Base-by-base conservation (phyloP, 352 stramenopile genomes). In the Globisporangium viniferum region DNA sequence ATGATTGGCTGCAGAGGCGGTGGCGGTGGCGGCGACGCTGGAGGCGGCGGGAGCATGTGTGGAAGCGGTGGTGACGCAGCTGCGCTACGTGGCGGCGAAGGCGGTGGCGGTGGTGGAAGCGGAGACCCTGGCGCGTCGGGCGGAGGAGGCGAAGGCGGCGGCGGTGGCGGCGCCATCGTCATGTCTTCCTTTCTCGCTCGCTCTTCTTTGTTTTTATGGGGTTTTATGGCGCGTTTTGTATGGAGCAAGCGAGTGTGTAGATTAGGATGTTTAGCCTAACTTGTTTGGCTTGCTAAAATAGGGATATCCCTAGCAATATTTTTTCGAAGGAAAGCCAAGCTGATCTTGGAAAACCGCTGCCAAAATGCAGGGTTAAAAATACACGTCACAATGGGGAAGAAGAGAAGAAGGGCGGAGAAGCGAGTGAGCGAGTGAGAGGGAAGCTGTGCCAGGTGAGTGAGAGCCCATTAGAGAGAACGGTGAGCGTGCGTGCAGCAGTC, bases 1-100 rank as follows among this genome's bases (percentile, higher is more conserved):
- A 41, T 14, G 51, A 39, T 49, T 10, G 46, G 55, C 41, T 46
- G 64, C 4, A 46, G 39, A 27, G 64, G 64, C 14, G 55, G 55
- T 24, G 54, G 63, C 9, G 64, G 56, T n/a, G 54, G 61, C 6
- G 61, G 61, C 15, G 55, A 53, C 7, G 49, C 61, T 39, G 61
- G 29, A 22, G 31, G 61, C 1, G 61, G 61, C 1, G 61, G 55
- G 0, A 39, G 56, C n/a, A 46, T n/a, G n/a, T 39, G 18, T 14
- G 20, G 20, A 14, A 39, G 10, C 24, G 31, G 56, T 14, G 56
- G 56, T 33, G 56, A 62, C 0, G 33, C 49, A 41, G 33, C 12
- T 67, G 48, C 31, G n/a, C n/a, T 58, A 9, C 27, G n/a, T 41
- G 61, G 48, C 5, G 49, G 61, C 15, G 49, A 49, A 20, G 61